phyloP scores from a whole-genome alignment of 2,329 filamentous ascomycete genomes.

The Monilinia laxa region DNA sequence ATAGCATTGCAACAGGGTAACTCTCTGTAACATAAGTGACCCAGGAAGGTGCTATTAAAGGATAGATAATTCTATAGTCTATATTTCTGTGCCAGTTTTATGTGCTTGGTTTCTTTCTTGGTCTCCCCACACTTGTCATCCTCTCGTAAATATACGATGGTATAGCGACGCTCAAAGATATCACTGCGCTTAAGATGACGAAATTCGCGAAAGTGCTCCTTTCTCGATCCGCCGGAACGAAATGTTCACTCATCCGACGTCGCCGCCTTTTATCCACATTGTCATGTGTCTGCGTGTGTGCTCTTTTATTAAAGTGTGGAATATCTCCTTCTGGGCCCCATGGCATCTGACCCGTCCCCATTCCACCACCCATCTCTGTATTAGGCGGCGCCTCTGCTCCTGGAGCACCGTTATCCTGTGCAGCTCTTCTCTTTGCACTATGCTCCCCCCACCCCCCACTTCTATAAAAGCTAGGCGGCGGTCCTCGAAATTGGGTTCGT shows the following conservation, averaged over 20 bases:
- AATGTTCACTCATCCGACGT: constrained; percentile 38
- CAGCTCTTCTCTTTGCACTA: constrained; percentile 55
- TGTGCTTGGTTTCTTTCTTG: constrained; percentile 24
- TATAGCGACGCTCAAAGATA: constrained; percentile 43
- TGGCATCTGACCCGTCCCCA: constrained; percentile 58
- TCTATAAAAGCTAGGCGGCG: constrained; percentile 85
- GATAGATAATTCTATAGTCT: constrained; percentile 16
- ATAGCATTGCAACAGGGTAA: constrained; percentile 13
- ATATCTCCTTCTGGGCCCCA: constrained; percentile 53
- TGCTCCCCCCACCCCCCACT: constrained; percentile 75
- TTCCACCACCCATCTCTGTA: constrained; percentile 48
- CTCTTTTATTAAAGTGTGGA: constrained; percentile 74
- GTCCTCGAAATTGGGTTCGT: constrained; percentile 74
- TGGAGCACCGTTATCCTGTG: constrained; percentile 43
- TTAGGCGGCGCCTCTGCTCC: constrained; percentile 25
- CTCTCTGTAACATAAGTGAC: constrained; percentile 18
- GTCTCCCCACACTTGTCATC: constrained; percentile 26
- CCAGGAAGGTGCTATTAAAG: not conserved
- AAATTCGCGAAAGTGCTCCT: constrained; percentile 43
- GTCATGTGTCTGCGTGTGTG: constrained; percentile 71
- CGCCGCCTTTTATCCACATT: constrained; percentile 41
- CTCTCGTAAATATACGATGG: constrained; percentile 35
- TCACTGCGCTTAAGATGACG: constrained; percentile 42
- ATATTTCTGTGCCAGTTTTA: constrained; percentile 17
- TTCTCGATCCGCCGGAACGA: constrained; percentile 27